Conservation (phyloP, 2,329 filamentous ascomycete genomes). For the Fusarium sp. region DNA sequence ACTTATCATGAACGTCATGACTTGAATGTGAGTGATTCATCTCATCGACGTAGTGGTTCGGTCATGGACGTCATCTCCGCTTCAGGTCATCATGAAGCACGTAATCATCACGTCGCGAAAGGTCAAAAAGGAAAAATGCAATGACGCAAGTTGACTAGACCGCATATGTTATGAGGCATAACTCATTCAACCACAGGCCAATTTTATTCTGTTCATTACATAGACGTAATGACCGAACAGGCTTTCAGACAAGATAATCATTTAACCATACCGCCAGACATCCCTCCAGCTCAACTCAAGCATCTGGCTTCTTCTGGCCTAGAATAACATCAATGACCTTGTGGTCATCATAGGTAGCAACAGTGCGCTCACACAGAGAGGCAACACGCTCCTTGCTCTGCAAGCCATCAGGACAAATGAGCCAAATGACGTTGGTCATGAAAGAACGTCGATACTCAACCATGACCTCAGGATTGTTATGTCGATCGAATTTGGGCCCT, state of each 20-base stretch:
- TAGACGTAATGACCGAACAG: neutral
- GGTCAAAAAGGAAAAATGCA: too few relatives aligned
- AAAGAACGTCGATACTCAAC: slow-evolving; percentile 46
- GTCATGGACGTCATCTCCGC: slow-evolving; percentile 7
- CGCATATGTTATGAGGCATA: neutral
- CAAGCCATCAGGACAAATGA: slow-evolving; percentile 41
- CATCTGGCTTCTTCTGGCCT: slow-evolving; percentile 3
- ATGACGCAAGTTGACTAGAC: neutral
- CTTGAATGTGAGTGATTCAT: neutral
- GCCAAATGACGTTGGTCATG: slow-evolving; percentile 47
- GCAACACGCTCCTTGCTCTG: slow-evolving; percentile 54
- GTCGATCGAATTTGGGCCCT: slow-evolving; percentile 32
- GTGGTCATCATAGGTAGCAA: slow-evolving; percentile 55
- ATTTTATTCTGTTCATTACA: neutral
- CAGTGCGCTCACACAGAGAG: slow-evolving; percentile 51
- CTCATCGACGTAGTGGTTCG: neutral
- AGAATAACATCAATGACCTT: slow-evolving; percentile 52
- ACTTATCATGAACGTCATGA: neutral
- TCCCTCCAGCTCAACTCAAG: neutral
- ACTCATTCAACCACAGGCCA: neutral
- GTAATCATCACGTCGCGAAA: neutral
- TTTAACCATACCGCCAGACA: neutral
- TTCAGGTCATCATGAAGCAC: neutral
- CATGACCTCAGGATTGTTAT: slow-evolving; percentile 42
- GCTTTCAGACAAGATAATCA: neutral